Base-by-base conservation (phyloP, 1,284 basidiomycete species). In the Thelephora terrestris region DNA sequence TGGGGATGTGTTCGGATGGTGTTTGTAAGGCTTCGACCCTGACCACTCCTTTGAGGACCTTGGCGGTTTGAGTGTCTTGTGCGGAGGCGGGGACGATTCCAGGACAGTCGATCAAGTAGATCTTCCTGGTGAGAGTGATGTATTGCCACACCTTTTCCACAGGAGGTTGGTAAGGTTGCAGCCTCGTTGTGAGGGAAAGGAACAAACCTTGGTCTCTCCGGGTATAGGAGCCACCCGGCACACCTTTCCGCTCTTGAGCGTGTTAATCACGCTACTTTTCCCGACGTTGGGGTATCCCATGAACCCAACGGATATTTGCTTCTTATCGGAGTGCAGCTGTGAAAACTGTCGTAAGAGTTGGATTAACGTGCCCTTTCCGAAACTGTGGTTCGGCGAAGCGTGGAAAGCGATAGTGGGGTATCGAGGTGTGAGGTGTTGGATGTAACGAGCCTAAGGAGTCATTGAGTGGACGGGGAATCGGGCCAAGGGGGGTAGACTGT, bases 71-170 rank as follows among this genome's bases (percentile, higher is more conserved):
- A 1, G 89, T 81, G 66, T 99, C 95, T 51, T 81, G 71, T 23
- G 91, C 86, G 32, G 92, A 94, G 23, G 93, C 85, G 1, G 96
- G 96, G 1, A 99, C 96, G 64, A 99, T 92, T 52, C 96, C 95
- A 25, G 95, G 95, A 64, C 95, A 99, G 71, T 99, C 96, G 71
- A 99, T 97, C 55, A 99, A 84, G 74, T 98, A 99, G 65, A 99
- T 99, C 53, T 91, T 81, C 52, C 87, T 81, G 59, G 95, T 98
- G 47, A 99, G 74, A 23, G 92, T 91, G 68, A 99, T 96, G 70
- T 99, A 99, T 78, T 99, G 95, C 96, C 96, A 99, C 56, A 99
- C 92, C 84, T 86, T 49, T 21, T 38, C 16, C 23, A 25, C 58
- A 45, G 21, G 23, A 43, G 55, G 50, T 35, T 40, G 50, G 27